Base-by-base conservation (phyloP, 2,329 filamentous ascomycete genomes). In the Calonectria pseudoreteaudii region DNA sequence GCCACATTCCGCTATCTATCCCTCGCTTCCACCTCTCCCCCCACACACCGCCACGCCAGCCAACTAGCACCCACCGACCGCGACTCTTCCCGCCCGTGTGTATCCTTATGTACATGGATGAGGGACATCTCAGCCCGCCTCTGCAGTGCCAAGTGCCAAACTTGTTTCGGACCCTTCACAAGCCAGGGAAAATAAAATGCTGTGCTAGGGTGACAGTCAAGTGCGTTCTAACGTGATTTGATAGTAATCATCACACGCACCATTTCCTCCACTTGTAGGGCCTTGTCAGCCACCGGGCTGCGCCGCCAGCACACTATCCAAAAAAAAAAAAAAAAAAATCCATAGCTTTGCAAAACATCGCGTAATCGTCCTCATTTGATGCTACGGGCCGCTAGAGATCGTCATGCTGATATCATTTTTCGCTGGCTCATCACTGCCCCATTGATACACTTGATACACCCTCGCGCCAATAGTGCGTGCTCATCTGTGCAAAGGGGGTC, bases 1-100 rank as follows among this genome's bases (percentile, higher is more conserved):
- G 67, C 67, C 67, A 70, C 67, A 64, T 68, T 68, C 38, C 66
- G 26, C 47, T 44, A 26, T 50, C 23, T 26, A 30, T 23, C 47
- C 20, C 16, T 44, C n/a, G 14, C 49, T 11, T 36, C 20, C 31
- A n/a, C n/a, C n/a, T n/a, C 31, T 31, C 31, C 9, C 31, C 8
- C 11, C 31, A 14, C 58, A 70, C 68, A 47, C 68, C 58, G 53
- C 68, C 47, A 53, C 49, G 47, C 47, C 23, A 52, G 47, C 11
- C n/a, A 34, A 20, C 28, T 13, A 47, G n/a, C 44, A 47, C 18
- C 44, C n/a, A 23, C n/a, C 44, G n/a, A 47, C 44, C 38, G 47
- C 50, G 60, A 26, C 31, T 52, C 52, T n/a, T 38, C 44, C 44
- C 23, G 65, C 65, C 47, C 30, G 18, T 38, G 16, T 38, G 44